phyloP scores from a whole-genome alignment of 371 early-diverging fungal genomes.

The Entomophthora muscae region DNA sequence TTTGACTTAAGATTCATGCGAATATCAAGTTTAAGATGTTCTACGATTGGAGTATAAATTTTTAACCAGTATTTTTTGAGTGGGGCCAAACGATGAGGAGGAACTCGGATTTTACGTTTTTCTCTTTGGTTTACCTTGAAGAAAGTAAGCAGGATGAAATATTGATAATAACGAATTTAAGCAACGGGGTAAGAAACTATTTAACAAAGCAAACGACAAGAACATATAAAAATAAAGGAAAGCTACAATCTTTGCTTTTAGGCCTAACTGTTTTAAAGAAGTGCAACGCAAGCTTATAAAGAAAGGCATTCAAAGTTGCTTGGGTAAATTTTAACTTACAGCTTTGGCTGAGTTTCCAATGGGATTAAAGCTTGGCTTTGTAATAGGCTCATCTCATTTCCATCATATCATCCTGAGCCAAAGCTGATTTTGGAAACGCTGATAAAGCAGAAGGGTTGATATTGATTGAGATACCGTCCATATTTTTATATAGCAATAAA shows the following conservation, averaged over 20 bases:
- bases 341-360: not conserved
- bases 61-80: conserved; percentile 94
- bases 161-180: not conserved
- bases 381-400: not conserved
- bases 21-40: conserved; percentile 91
- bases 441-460: not conserved
- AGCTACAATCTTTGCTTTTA: not conserved
- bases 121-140: conserved; percentile 12
- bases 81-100: conserved; percentile 79
- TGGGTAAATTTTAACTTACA: not conserved
- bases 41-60: conserved; percentile 97
- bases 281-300: not conserved
- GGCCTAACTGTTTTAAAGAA: not conserved
- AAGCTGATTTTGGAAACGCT: not conserved
- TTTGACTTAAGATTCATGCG: conserved; percentile 85
- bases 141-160: not conserved
- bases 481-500: no score
- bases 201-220: not conserved
- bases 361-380: not conserved
- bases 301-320: not conserved
- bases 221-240: not conserved
- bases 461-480: not conserved
- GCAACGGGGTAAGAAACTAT: not conserved
- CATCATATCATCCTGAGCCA: not conserved
- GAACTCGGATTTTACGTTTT: conserved; percentile 73